These are phyloP conservation scores for Myxozyma vanderwaltii DNA, from an alignment of 805 yeast genomes.

Conservation along the genomic window DNA sequence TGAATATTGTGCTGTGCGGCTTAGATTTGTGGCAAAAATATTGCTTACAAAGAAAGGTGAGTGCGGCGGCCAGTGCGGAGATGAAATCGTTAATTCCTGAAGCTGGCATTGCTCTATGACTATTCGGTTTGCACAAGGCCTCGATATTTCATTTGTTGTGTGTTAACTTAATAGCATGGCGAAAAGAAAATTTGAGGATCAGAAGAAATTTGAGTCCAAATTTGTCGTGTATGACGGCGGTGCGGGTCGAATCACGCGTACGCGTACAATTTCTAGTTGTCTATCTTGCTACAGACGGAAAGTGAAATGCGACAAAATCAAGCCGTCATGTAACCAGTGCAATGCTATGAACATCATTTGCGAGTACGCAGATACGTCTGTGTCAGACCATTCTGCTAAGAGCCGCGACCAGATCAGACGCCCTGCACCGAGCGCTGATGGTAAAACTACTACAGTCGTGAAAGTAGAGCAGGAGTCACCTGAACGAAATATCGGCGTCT, in stretches of 20 bases:
- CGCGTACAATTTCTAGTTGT: slow-evolving; percentile 25
- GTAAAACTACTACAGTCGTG: neutral
- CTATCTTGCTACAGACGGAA: slow-evolving; percentile 27
- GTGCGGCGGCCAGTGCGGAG: neutral
- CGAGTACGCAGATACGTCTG: slow-evolving; percentile 10
- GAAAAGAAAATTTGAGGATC: slow-evolving; percentile 2
- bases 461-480: neutral
- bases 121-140: no score
- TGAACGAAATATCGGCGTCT: slow-evolving; percentile 9
- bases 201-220: slow-evolving; percentile 13
- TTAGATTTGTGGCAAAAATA: neutral
- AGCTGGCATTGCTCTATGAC: no score
- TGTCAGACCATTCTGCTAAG: neutral
- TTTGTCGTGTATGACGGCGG: slow-evolving; percentile 22
- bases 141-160: no score
- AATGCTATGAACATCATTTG: slow-evolving; percentile 18
- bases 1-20: neutral
- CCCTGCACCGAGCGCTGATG: neutral
- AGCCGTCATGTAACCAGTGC: slow-evolving; percentile 25
- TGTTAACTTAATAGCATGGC: neutral
- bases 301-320: slow-evolving; percentile 22
- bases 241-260: slow-evolving; percentile 17
- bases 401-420: neutral
- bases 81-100: neutral
- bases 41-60: neutral